Conservation (phyloP, 2,329 filamentous ascomycete species). For the Aspergillus sp. region DNA sequence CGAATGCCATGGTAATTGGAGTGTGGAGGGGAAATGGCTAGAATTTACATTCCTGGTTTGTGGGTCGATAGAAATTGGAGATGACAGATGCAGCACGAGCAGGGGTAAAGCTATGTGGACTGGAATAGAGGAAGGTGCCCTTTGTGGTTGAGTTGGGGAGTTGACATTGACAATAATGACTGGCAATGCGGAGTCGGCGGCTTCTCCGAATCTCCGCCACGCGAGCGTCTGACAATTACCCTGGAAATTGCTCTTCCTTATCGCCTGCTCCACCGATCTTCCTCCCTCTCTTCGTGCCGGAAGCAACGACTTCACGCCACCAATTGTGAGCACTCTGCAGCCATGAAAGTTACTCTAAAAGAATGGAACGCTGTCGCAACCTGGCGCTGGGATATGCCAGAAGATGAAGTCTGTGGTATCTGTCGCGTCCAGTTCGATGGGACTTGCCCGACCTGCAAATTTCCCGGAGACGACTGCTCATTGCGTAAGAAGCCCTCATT, state of each 20-base stretch:
- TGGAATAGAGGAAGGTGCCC: background rate
- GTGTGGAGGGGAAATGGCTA: slow-evolving; percentile 8
- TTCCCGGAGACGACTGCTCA: slow-evolving; percentile 92
- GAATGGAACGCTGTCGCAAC: slow-evolving; percentile 93
- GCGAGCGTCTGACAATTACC: background rate
- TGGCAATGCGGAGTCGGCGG: slow-evolving; percentile 16
- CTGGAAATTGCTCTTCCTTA: slow-evolving; percentile 4
- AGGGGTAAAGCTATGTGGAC: background rate
- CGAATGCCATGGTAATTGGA: slow-evolving; percentile 34
- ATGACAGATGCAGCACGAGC: slow-evolving; percentile 5
- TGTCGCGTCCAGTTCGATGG: slow-evolving; percentile 98
- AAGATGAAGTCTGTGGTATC: slow-evolving; percentile 97
- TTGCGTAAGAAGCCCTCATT: slow-evolving; percentile 62
- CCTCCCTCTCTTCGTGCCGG: background rate
- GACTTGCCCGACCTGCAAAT: slow-evolving; percentile 97
- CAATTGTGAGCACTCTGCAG: slow-evolving; percentile 7
- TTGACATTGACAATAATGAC: slow-evolving; percentile 2
- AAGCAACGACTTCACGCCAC: background rate
- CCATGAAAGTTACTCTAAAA: slow-evolving; percentile 93
- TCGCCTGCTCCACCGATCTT: slow-evolving; percentile 4
- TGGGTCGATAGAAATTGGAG: slow-evolving; percentile 4
- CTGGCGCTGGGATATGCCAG: slow-evolving; percentile 96
- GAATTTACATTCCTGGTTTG: slow-evolving; percentile 30
- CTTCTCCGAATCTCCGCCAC: slow-evolving; percentile 2
- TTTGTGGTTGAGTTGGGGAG: slow-evolving; percentile 3